Evolutionary conservation across 2,329 filamentous ascomycete genomes (phyloP), one percentile per base, ranked within the genome.

Genomic region (Alternaria sp.): DNA sequence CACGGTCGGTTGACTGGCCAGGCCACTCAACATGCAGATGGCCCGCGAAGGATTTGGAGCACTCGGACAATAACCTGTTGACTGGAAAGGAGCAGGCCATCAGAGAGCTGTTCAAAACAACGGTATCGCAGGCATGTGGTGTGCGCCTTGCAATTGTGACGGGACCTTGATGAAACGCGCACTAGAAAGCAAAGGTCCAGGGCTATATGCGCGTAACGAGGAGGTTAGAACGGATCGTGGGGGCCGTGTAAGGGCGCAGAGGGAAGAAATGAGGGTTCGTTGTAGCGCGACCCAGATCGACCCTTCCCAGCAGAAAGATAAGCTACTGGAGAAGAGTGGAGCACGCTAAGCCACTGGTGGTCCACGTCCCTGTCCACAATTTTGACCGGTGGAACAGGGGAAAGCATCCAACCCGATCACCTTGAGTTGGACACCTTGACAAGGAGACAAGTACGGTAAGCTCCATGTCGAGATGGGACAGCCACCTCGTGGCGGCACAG

Each of bases 261-360:
- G 54, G 45, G 52, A 56, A 59, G 60, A 64, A 57, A 64, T 60
- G 66, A 62, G 61, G 67, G 59, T 65, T 67, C 52, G 46, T 60
- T 51, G 46, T 68, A 67, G 64, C 55, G 59, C 44, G 52, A 57
- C 61, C 60, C 64, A 54, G 66, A 67, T 69, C 67, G 62, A 59
- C 67, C 52, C 52, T 45, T 54, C 58, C 50, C 49, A 58, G 30
- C 49, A 54, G n/a, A 40, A 60, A 58, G 54, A 54, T 68, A 67
- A 56, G 61, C 68, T 68, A 69, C 61, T 65, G 59, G 59, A 44
- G 61, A 55, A 30, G 62, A 62, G 67, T 64, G 62, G 65, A 57
- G 55, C 51, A 23, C 45, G 30, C 51, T 63, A 47, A 54, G 17
- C 57, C 65, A 56, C 52, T 28, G 54, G 59, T 51, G 19, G 61